A percentile compares a stretch with the other conserved stretches of the same genome.
These are phyloP conservation scores for Stachybotrys elegans DNA, from an alignment of 2,329 filamentous ascomycete genomes.

Conservation along the genomic window DNA sequence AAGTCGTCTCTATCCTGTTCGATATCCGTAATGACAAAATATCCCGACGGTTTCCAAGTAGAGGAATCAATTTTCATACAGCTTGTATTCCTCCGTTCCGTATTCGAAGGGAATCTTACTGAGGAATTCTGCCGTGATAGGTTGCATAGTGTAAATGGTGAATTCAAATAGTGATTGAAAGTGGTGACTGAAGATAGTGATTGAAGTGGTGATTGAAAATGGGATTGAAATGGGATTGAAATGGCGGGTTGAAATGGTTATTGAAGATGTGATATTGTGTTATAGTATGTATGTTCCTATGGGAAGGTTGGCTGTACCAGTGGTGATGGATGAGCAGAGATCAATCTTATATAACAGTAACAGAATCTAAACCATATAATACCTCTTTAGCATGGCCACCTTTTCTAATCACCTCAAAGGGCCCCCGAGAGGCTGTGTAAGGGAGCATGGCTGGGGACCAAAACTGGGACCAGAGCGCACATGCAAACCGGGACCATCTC, in stretches of 20 bases:
- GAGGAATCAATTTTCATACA: neutral
- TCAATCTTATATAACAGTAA: neutral
- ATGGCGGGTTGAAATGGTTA: neutral
- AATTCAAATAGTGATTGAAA: neutral
- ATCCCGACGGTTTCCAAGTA: neutral
- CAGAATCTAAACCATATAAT: neutral
- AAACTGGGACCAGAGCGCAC: neutral
- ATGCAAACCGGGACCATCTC: neutral
- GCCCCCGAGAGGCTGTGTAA: neutral
- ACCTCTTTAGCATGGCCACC: neutral
- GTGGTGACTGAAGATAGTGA: neutral
- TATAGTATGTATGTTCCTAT: neutral
- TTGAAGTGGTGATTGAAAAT: neutral
- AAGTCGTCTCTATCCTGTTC: constrained; percentile 1
- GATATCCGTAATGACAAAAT: constrained; percentile 1
- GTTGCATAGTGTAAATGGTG: neutral
- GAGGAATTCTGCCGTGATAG: neutral
- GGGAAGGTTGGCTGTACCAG: neutral
- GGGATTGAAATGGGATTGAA: neutral
- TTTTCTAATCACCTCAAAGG: neutral
- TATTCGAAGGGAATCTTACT: neutral
- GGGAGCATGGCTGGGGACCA: neutral
- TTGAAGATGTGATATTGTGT: neutral
- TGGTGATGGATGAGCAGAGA: neutral
- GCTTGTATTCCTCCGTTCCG: neutral